Evolutionary conservation across 2,329 filamentous ascomycete genomes (phyloP), one percentile per base, ranked within the genome.

Genomic region (Talaromyces atroroseus): DNA sequence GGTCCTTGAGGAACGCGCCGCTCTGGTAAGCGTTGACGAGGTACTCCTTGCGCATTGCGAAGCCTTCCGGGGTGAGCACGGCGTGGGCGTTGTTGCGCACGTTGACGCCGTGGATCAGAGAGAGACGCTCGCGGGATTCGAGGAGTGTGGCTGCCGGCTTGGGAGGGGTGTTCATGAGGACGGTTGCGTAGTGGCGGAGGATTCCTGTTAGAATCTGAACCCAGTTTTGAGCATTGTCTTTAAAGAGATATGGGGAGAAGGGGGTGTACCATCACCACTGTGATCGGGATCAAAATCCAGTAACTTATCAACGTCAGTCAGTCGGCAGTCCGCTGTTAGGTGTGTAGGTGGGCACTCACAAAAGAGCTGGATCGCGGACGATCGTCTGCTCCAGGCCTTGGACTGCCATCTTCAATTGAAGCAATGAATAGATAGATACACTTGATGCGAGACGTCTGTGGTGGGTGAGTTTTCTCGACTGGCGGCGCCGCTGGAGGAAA

Each of bases 221-320:
- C 32, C 34, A 16, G 7, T 14, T 18, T n/a, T 42, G 16, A 42
- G 49, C 20, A 26, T 54, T 4, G 7, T 23, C 14, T 21, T 38
- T 18, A 49, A 23, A 34, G 58, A 32, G 62, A n/a, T 34, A 47
- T n/a, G 24, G 47, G 34, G 55, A 36, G 3, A 36, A 29, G 34
- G 46, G 48, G 48, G 40, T 68, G 56, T 78, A 89, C 87, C 95
- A 99, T 99, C 70, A 99, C 94, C 66, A 96, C 82, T 48, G 92
- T 96, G 73, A 99, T 99, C 60, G 94, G 94, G 61, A 96, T 87
- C 59, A 99, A 82, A 75, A 99, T 99, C 94, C 94, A 99, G 81
- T 96, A 97, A 78, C 94, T 99, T 63, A 48, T 44, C 52, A 26
- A 29, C 3, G 26, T 8, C 18, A 45, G 49, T 24, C 40, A 32